A percentile compares a stretch with the other conserved stretches of the same genome.
phyloP scores from a whole-genome alignment of 148 eudicot species.

The Salicornia ramosissima region DNA sequence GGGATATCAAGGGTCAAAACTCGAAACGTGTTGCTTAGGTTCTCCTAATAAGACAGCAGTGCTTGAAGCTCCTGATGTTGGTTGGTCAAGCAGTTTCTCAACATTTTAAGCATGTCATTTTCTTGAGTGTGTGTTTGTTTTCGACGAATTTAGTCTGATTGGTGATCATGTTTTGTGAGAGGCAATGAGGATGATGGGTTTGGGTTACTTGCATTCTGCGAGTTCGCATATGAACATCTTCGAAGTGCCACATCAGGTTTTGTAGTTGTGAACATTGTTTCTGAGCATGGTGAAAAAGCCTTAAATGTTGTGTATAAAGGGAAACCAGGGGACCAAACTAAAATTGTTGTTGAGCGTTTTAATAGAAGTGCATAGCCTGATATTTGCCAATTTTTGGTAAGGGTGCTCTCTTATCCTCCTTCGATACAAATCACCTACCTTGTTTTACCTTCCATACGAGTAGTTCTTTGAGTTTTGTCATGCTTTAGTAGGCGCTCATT shows the following conservation, averaged over 20 bases:
- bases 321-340: constrained; percentile 54
- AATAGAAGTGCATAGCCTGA: constrained; percentile 65
- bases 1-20: constrained; percentile 62
- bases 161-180: constrained; percentile 18
- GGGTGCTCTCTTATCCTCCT: not conserved
- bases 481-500: not conserved
- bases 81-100: constrained; percentile 25
- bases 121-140: not conserved
- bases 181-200: constrained; percentile 38
- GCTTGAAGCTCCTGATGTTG: constrained; percentile 41
- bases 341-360: constrained; percentile 63
- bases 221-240: constrained; percentile 54
- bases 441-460: not conserved
- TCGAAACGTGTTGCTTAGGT: constrained; percentile 50
- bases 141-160: constrained; percentile 2
- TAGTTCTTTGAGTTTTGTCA: not conserved
- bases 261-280: constrained; percentile 61
- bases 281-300: constrained; percentile 68
- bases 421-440: not conserved
- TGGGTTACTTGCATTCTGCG: constrained; percentile 40
- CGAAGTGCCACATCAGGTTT: constrained; percentile 62
- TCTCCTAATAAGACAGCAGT: constrained; percentile 43
- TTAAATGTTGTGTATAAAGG: constrained; percentile 72
- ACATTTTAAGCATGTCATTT: not conserved
- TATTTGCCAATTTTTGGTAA: constrained; percentile 55